A percentile compares a stretch with the other conserved stretches of the same genome.
Evolutionary conservation across 768 basidiomycete genomes (phyloP).

Genomic region (Kwoniella dendrophila): DNA sequence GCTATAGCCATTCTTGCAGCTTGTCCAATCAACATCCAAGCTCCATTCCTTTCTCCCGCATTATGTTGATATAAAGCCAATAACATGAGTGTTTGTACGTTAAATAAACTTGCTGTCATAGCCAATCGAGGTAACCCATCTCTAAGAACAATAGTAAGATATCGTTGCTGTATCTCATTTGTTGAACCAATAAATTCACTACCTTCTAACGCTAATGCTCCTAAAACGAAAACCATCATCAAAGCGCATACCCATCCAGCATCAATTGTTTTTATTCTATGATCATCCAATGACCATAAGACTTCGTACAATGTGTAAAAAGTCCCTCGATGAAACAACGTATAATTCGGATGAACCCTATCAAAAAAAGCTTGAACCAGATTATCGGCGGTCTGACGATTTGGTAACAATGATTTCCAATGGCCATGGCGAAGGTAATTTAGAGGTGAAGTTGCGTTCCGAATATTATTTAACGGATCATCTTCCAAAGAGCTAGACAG

Average conservation of each 20-base stretch:
- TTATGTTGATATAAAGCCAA: constrained; percentile 29
- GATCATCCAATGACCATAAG: not conserved
- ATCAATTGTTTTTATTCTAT: not conserved
- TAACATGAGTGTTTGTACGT: constrained; percentile 24
- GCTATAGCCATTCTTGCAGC: constrained; percentile 21
- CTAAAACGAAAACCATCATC: constrained; percentile 16
- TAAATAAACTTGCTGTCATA: constrained; percentile 19
- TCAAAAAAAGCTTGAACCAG: constrained; percentile 24
- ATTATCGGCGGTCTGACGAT: constrained; percentile 1
- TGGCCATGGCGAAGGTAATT: not conserved
- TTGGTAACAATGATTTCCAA: constrained; percentile 1
- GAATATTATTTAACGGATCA: not conserved
- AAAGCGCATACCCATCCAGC: constrained; percentile 17
- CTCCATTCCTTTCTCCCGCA: constrained; percentile 25
- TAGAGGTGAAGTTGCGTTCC: not conserved
- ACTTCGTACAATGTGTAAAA: constrained; percentile 19
- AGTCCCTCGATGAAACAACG: constrained; percentile 16
- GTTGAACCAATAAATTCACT: not conserved
- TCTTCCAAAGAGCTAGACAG: not conserved
- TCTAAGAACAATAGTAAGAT: constrained; percentile 20
- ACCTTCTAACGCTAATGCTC: constrained; percentile 17
- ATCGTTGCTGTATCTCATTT: constrained; percentile 13
- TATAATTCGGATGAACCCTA: constrained; percentile 24
- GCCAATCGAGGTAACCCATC: constrained; percentile 15
- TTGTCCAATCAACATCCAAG: constrained; percentile 27